phyloP scores from a whole-genome alignment of 768 basidiomycete species.

The Lentinula raphanica region DNA sequence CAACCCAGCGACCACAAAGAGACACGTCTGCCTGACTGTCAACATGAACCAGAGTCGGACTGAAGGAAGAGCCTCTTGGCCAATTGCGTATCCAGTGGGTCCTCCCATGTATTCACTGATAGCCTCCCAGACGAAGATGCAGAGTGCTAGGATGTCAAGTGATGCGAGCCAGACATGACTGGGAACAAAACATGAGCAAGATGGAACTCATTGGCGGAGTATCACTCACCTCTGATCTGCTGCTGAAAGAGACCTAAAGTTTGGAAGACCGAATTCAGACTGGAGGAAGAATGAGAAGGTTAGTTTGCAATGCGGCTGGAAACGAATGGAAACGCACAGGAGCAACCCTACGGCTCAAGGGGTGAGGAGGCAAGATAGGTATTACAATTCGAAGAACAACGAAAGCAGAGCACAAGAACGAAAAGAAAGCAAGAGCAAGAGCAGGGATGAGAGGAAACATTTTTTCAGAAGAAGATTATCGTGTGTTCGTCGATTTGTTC shows the following conservation, averaged over 20 bases:
- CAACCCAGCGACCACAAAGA: slow-evolving; percentile 54
- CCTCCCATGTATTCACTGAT: slow-evolving; percentile 47
- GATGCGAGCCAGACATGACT: slow-evolving; percentile 67
- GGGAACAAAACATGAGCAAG: background rate
- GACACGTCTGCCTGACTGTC: slow-evolving; percentile 63
- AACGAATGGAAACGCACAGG: slow-evolving; percentile 43
- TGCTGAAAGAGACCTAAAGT: slow-evolving; percentile 58
- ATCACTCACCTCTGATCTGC: slow-evolving; percentile 51
- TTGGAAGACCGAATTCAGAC: slow-evolving; percentile 74
- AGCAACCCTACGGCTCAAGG: slow-evolving; percentile 67
- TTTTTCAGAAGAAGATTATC: slow-evolving; percentile 20
- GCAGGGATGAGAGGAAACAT: slow-evolving; percentile 70
- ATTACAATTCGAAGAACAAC: slow-evolving; percentile 72
- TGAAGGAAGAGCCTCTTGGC: slow-evolving; percentile 46
- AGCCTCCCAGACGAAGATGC: slow-evolving; percentile 63
- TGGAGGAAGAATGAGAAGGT: slow-evolving; percentile 28
- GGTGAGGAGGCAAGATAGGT: slow-evolving; percentile 69
- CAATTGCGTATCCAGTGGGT: slow-evolving; percentile 36
- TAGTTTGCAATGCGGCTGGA: slow-evolving; percentile 11
- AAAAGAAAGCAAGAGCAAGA: slow-evolving; percentile 62
- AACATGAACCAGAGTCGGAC: slow-evolving; percentile 65
- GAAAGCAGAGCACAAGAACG: slow-evolving; percentile 69
- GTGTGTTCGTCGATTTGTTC: slow-evolving; percentile 16
- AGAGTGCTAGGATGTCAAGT: slow-evolving; percentile 59
- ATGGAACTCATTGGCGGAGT: background rate